phyloP scores from a whole-genome alignment of 2,329 filamentous ascomycete genomes.

The Cucurbitaria berberidis region DNA sequence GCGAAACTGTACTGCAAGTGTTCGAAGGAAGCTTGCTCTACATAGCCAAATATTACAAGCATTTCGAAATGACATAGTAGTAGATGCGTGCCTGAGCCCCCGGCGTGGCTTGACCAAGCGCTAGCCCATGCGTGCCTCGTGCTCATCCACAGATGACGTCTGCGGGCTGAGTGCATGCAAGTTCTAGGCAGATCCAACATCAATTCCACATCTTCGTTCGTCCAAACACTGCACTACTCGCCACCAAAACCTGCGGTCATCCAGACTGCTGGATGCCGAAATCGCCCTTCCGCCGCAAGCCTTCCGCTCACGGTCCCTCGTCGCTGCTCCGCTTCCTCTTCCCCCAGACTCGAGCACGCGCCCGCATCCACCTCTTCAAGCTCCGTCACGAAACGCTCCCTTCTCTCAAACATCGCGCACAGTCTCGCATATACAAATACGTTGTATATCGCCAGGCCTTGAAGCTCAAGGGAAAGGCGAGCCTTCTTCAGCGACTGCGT shows the following conservation, averaged over 20 bases:
- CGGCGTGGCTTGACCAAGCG: not conserved
- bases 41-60: not conserved
- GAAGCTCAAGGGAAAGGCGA: constrained; percentile 37
- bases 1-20: not conserved
- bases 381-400: constrained; percentile 80
- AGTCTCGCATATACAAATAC: constrained; percentile 78
- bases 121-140: constrained; percentile 4
- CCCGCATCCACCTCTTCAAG: constrained; percentile 69
- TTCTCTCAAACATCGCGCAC: constrained; percentile 70
- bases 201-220: not conserved
- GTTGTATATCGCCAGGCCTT: constrained; percentile 67
- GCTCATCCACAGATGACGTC: constrained; percentile 24
- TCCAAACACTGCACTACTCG: no score
- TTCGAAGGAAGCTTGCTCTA: not conserved
- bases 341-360: constrained; percentile 66
- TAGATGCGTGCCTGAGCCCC: constrained; percentile 5
- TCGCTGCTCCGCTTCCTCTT: constrained; percentile 70
- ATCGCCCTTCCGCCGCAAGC: constrained; percentile 39
- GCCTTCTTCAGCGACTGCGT: constrained; percentile 40
- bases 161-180: constrained; percentile 11
- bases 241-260: constrained; percentile 10
- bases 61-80: not conserved
- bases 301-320: constrained; percentile 25
- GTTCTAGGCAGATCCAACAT: constrained; percentile 3
- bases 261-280: constrained; percentile 42